These are phyloP conservation scores for Neurospora sp. DNA, from an alignment of 495 filamentous ascomycete genomes.

Conservation along the genomic window DNA sequence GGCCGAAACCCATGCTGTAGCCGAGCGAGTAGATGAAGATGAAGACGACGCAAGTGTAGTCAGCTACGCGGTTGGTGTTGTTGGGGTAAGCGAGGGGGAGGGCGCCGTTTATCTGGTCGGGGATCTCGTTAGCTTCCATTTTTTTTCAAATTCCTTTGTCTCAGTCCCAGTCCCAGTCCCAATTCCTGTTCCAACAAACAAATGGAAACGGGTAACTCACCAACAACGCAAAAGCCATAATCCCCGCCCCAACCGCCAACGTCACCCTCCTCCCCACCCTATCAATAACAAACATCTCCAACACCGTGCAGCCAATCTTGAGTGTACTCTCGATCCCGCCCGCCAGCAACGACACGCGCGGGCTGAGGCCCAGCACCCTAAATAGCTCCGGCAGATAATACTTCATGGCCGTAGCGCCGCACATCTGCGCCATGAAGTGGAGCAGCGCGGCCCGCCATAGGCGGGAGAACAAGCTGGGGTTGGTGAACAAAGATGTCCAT, in stretches of 20 bases:
- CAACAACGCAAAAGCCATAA: slow-evolving; percentile 39
- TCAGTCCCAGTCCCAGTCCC: no score
- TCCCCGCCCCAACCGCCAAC: slow-evolving; percentile 29
- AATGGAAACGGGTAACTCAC: slow-evolving; percentile 15
- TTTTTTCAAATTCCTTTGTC: not conserved
- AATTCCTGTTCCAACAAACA: not conserved
- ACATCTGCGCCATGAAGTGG: slow-evolving; percentile 47
- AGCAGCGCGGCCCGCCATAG: slow-evolving; percentile 38
- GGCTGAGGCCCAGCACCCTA: slow-evolving; percentile 32
- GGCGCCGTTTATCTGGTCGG: slow-evolving; percentile 39
- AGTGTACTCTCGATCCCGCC: slow-evolving; percentile 42
- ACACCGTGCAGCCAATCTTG: slow-evolving; percentile 39
- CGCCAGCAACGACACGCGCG: slow-evolving; percentile 34
- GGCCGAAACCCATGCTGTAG: slow-evolving; percentile 47
- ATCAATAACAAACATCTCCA: slow-evolving; percentile 43
- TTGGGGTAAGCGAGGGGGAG: slow-evolving; percentile 41
- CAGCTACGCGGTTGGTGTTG: slow-evolving; percentile 37
- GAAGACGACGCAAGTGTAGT: slow-evolving; percentile 44
- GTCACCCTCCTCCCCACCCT: slow-evolving; percentile 34
- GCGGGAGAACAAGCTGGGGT: slow-evolving; percentile 28
- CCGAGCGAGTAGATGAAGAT: slow-evolving; percentile 49
- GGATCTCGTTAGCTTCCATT: not conserved
- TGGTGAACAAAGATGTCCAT: slow-evolving; percentile 30
- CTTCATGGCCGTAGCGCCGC: slow-evolving; percentile 45
- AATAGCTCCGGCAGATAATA: slow-evolving; percentile 44